phyloP scores from a whole-genome alignment of 2,329 filamentous ascomycete species.

The Nigrospora sphaerica region DNA sequence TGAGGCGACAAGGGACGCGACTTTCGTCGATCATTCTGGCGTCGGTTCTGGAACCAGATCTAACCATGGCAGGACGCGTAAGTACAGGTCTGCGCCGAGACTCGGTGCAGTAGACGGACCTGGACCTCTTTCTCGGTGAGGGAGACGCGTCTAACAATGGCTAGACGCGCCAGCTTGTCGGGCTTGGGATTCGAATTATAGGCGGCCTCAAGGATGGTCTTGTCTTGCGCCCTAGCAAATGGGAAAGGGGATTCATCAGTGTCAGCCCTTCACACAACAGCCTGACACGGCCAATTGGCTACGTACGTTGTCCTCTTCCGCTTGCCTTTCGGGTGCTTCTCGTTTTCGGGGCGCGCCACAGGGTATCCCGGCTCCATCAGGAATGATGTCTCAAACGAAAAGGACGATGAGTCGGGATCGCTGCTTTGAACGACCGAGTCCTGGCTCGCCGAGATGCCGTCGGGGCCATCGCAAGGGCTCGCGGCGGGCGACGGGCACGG shows the following conservation, averaged over 20 bases:
- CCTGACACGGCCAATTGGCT: constrained; percentile 5
- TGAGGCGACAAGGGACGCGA: constrained; percentile 74
- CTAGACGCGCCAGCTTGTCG: constrained; percentile 78
- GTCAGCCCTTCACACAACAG: not conserved
- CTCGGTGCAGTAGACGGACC: constrained; percentile 46
- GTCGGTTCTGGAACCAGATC: constrained; percentile 97
- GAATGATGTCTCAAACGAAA: constrained; percentile 27
- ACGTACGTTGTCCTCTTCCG: constrained; percentile 58
- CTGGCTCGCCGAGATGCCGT: constrained; percentile 5
- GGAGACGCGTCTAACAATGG: constrained; percentile 77
- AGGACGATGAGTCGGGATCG: constrained; percentile 18
- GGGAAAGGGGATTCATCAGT: constrained; percentile 10
- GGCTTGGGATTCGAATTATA: constrained; percentile 84
- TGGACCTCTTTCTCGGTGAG: constrained; percentile 95
- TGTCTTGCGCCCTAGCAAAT: constrained; percentile 68
- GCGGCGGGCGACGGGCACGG: constrained; percentile 4
- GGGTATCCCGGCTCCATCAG: constrained; percentile 21
- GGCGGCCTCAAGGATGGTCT: constrained; percentile 78
- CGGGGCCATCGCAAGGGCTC: not conserved
- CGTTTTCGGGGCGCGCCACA: constrained; percentile 17
- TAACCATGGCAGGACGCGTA: constrained; percentile 27
- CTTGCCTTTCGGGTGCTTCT: constrained; percentile 51
- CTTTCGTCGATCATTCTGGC: constrained; percentile 87
- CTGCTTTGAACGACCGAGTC: constrained; percentile 15
- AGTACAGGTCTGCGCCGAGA: not conserved